A percentile compares a stretch with the other conserved stretches of the same genome.
Evolutionary conservation across 371 early-diverging fungal species (phyloP).

Genomic region (Saksenaea vasiformis): DNA sequence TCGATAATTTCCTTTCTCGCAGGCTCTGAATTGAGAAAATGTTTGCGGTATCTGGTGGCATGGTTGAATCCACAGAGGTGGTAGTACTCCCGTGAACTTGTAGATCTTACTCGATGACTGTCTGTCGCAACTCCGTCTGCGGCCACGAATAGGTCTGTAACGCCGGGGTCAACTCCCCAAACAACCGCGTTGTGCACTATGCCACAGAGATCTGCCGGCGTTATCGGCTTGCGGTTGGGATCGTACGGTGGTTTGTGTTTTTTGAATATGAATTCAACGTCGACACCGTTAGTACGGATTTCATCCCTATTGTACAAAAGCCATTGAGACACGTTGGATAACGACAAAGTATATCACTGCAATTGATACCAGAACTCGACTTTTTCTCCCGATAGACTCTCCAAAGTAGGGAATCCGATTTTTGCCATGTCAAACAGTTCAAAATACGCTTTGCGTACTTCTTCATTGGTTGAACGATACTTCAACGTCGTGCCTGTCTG

Average conservation of each 20-base stretch:
- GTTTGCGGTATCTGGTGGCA: not conserved
- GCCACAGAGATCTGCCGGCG: not conserved
- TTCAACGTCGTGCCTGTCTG: too few relatives aligned
- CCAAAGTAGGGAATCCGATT: not conserved
- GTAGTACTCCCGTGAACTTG: not conserved
- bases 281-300: not conserved
- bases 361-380: not conserved
- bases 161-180: not conserved
- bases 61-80: not conserved
- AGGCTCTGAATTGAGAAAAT: not conserved
- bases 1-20: too few relatives aligned
- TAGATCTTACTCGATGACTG: not conserved
- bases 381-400: not conserved
- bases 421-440: not conserved
- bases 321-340: not conserved
- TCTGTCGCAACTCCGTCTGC: not conserved
- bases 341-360: not conserved
- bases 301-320: not conserved
- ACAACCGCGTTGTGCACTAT: not conserved
- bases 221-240: not conserved
- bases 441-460: not conserved
- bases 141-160: not conserved
- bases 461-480: too few relatives aligned
- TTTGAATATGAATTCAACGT: not conserved
- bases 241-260: not conserved